These are phyloP conservation scores for Candida sojae DNA, from an alignment of 1,139 yeast species.

Conservation along the genomic window DNA sequence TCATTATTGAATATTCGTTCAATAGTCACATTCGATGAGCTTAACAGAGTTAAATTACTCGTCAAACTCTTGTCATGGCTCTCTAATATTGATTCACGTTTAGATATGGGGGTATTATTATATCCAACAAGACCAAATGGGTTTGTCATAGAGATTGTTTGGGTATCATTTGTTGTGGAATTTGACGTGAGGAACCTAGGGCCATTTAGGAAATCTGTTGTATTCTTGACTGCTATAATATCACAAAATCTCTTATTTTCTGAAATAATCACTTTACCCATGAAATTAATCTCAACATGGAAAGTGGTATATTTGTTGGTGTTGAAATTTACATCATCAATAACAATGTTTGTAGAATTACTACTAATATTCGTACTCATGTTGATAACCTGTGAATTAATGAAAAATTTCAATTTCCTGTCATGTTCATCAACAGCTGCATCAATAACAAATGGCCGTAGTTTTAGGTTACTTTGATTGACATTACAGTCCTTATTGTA, in stretches of 20 bases:
- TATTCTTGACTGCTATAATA: constrained; percentile 40
- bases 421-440: constrained; percentile 40
- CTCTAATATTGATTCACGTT: background rate
- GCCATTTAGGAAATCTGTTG: constrained; percentile 22
- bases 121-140: background rate
- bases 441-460: constrained; percentile 41
- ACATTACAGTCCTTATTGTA: constrained; percentile 19
- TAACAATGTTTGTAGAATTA: constrained; percentile 70
- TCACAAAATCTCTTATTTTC: constrained; percentile 51
- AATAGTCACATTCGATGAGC: constrained; percentile 19
- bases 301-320: constrained; percentile 52
- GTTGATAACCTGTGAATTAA: constrained; percentile 35
- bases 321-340: constrained; percentile 43
- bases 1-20: constrained; percentile 25
- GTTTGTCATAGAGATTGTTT: background rate
- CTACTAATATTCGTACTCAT: constrained; percentile 72
- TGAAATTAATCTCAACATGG: constrained; percentile 45
- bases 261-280: constrained; percentile 42
- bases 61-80: background rate
- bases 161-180: background rate
- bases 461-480: constrained; percentile 6
- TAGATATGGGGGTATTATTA: constrained; percentile 1
- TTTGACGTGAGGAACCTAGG: constrained; percentile 21
- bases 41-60: constrained; percentile 8
- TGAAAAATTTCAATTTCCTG: constrained; percentile 36